Evolutionary conservation across 108 stramenopile genomes (phyloP).

Genomic region (Nitzschia sp.): DNA sequence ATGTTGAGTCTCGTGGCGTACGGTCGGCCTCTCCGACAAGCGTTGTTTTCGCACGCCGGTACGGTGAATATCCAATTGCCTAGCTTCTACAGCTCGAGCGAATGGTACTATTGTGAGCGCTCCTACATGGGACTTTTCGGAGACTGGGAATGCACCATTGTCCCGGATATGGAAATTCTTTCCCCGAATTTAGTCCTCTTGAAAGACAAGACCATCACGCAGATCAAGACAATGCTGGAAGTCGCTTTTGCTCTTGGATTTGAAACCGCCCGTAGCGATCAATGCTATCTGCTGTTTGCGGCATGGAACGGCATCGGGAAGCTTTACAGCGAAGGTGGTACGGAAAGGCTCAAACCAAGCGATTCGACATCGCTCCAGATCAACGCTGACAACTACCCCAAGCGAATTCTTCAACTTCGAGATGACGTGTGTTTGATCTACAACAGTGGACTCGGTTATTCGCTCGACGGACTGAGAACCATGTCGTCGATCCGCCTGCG

Average conservation of each 20-base stretch:
- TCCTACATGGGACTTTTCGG: constrained; percentile 63
- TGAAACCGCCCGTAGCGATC: constrained; percentile 45
- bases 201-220: constrained; percentile 1
- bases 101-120: constrained; percentile 39
- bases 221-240: constrained; percentile 31
- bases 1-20: constrained; percentile 41
- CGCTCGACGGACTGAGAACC: neutral
- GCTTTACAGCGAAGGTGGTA: constrained; percentile 5
- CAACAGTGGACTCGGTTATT: neutral
- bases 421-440: constrained; percentile 44
- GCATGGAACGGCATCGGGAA: constrained; percentile 76
- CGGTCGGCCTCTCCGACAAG: constrained; percentile 6
- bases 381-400: constrained; percentile 10
- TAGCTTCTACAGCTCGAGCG: constrained; percentile 11
- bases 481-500: constrained; percentile 1
- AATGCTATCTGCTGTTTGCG: constrained; percentile 65
- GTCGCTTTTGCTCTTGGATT: constrained; percentile 51
- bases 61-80: neutral
- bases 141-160: constrained; percentile 55
- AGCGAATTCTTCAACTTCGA: constrained; percentile 26
- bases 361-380: neutral
- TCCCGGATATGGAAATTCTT: constrained; percentile 33
- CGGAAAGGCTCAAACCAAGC: neutral
- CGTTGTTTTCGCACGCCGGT: constrained; percentile 9
- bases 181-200: neutral